phyloP scores from a whole-genome alignment of 148 eudicot genomes.

The Fagopyrum esculentum region DNA sequence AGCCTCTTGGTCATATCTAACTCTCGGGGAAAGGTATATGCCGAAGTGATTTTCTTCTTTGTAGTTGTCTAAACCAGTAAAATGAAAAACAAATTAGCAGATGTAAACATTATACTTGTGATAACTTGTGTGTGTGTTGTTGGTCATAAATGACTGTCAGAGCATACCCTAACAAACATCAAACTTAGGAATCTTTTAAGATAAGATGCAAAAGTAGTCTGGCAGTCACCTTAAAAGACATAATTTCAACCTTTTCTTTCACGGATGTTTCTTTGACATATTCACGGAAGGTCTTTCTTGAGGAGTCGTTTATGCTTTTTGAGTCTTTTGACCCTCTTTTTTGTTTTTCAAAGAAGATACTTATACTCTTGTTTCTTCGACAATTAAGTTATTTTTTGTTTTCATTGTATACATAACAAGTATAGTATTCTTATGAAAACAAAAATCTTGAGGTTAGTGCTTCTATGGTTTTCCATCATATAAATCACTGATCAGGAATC shows the following conservation, averaged over 20 bases:
- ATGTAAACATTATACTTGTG: neutral
- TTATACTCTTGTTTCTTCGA: neutral
- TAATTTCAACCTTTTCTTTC: neutral
- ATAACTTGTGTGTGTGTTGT: neutral
- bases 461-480: neutral
- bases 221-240: neutral
- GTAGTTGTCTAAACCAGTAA: constrained; percentile 57
- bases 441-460: neutral
- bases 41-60: constrained; percentile 89
- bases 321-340: neutral
- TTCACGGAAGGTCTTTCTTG: neutral
- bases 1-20: constrained; percentile 76
- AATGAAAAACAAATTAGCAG: constrained; percentile 12
- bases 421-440: neutral
- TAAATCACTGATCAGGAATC: neutral
- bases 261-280: neutral
- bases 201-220: neutral
- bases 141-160: neutral
- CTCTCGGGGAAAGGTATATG: constrained; percentile 75
- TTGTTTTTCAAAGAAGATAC: neutral
- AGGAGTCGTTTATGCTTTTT: neutral
- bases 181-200: neutral
- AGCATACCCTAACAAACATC: neutral
- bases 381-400: neutral
- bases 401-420: neutral